phyloP scores from a whole-genome alignment of 1,284 basidiomycete genomes.

The Wolfiporia cocos region DNA sequence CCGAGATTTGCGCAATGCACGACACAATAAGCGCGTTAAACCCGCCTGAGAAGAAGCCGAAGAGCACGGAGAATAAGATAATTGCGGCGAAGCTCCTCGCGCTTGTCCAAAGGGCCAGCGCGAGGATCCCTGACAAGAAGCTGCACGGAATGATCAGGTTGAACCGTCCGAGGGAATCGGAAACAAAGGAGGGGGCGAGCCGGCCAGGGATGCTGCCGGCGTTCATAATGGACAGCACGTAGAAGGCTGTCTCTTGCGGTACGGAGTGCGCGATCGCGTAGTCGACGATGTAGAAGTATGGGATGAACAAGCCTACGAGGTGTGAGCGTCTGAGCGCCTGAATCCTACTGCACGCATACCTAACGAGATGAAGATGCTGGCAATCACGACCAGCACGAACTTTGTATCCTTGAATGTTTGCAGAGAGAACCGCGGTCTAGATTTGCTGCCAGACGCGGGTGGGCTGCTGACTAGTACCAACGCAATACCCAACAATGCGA shows the following conservation, averaged over 20 bases:
- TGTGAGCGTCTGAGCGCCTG: too few relatives aligned
- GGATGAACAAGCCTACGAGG: constrained; percentile 48
- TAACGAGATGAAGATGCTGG: constrained; percentile 27
- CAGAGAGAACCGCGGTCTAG: constrained; percentile 21
- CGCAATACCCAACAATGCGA: constrained; percentile 24
- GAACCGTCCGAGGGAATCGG: constrained; percentile 49
- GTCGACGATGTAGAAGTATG: constrained; percentile 31
- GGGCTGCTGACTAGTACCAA: constrained; percentile 22
- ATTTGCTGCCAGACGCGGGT: constrained; percentile 9
- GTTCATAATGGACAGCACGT: constrained; percentile 58
- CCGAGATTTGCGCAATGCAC: constrained; percentile 33
- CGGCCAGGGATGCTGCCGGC: constrained; percentile 55
- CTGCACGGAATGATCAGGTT: constrained; percentile 57
- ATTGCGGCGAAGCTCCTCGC: constrained; percentile 28
- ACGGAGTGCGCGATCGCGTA: constrained; percentile 16
- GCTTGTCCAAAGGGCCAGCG: constrained; percentile 52
- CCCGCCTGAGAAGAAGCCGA: constrained; percentile 38
- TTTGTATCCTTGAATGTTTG: constrained; percentile 24
- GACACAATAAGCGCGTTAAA: constrained; percentile 28
- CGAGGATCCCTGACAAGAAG: constrained; percentile 51
- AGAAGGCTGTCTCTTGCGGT: constrained; percentile 27
- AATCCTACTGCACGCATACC: constrained; percentile 17
- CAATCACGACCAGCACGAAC: constrained; percentile 24
- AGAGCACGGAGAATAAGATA: constrained; percentile 47
- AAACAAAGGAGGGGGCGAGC: constrained; percentile 51